phyloP scores from a whole-genome alignment of 768 basidiomycete genomes.

The Coprinellus micaceus region DNA sequence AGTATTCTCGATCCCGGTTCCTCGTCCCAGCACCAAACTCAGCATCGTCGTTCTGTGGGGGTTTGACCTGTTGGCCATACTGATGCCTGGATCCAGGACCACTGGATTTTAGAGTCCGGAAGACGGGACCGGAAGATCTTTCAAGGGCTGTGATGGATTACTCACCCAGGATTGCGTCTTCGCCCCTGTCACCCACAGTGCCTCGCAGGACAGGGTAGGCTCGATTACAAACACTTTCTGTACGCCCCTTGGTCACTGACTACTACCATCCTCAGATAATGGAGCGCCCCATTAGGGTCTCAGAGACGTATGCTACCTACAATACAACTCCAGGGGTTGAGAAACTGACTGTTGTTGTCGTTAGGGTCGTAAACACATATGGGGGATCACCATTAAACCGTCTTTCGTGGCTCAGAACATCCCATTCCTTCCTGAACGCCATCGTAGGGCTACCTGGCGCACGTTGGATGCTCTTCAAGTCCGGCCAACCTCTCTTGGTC shows the following conservation, averaged over 20 bases:
- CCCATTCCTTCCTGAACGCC: slow-evolving; percentile 71
- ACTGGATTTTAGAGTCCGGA: no score
- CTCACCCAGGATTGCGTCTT: slow-evolving; percentile 5
- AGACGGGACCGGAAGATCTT: no score
- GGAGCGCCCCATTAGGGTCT: slow-evolving; percentile 3
- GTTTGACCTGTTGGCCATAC: no score
- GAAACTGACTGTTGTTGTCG: neutral
- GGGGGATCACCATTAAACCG: slow-evolving; percentile 75
- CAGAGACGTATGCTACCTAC: slow-evolving; percentile 19
- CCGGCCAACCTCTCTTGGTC: slow-evolving; percentile 62
- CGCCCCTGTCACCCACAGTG: neutral
- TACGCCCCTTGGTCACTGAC: neutral
- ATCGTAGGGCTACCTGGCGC: slow-evolving; percentile 57
- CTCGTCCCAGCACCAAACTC: no score
- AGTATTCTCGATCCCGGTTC: no score
- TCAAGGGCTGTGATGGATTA: no score
- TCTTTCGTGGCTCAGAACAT: slow-evolving; percentile 75
- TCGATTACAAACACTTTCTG: no score
- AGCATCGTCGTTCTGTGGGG: no score
- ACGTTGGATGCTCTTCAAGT: slow-evolving; percentile 76
- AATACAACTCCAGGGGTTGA: neutral
- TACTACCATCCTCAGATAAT: neutral
- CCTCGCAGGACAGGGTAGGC: no score
- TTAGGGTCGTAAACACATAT: slow-evolving; percentile 37
- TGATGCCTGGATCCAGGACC: no score